Base-by-base conservation (phyloP, 2,329 filamentous ascomycete species). In the Graphiopsis chlorocephala region DNA sequence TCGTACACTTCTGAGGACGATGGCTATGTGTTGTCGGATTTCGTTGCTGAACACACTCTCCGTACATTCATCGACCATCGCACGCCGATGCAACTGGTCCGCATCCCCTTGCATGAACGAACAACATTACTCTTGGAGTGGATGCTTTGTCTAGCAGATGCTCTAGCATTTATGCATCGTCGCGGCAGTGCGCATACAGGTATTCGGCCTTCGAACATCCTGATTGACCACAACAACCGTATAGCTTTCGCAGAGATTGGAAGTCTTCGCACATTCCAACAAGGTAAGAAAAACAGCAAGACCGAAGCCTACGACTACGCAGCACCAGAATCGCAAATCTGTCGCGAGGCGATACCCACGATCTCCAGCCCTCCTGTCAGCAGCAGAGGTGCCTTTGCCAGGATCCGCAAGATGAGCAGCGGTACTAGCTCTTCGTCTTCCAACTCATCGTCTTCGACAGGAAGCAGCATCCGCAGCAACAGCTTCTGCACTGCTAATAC, bases 291-390 rank as follows among this genome's bases (percentile, higher is more conserved):
- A 65, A 75, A 78, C 17, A 87, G 89, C 67, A 87, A 90, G 69
- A 87, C 87, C 67, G 90, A 92, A 72, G 81, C 81, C 10, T 92
- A 92, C 75, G 87, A 91, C 71, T 92, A 92, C 71, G 85, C 86
- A 1, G 88, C 90, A 0, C 90, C 90, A 1, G 90, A 93, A 71
- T 82, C 85, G 63, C 85, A 85, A n/a, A 66, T 73, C 28, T 72
- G 69, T 53, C 69, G 68, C 28, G 80, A 81, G 79, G 72, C 81
- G 78, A 45, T 79, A 79, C 25, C 69, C 69, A 25, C 74, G 15
- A 64, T 70, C 29, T 69, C 72, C 10, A 74, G 68, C 42, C 74
- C 74, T 15, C 68, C 70, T 3, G 57, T 71, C 31, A 74, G 72
- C 65, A 73, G 70, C 59, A 69, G 69, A 59, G 66, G 64, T 28